Conservation (phyloP, 2,329 filamentous ascomycete genomes). For the Calonectria hongkongensis region DNA sequence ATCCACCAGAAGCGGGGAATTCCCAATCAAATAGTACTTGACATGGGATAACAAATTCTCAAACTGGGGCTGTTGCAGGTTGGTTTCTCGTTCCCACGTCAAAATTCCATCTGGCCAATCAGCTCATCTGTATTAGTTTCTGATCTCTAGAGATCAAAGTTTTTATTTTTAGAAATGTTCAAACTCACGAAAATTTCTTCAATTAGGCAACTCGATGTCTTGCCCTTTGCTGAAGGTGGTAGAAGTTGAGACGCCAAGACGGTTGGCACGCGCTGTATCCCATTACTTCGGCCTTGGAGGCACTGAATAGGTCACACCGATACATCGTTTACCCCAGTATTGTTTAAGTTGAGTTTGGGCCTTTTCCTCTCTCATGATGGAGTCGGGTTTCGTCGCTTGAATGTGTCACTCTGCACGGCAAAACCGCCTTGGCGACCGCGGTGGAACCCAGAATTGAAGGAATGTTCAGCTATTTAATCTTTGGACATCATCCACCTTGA, state of each 20-base stretch:
- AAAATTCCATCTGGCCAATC: not conserved
- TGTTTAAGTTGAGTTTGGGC: not conserved
- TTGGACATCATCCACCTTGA: not conserved
- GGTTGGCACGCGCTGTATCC: not conserved
- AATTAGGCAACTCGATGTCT: not conserved
- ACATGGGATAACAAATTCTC: not conserved
- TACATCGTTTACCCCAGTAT: not conserved
- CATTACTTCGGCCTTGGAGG: not conserved
- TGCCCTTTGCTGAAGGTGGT: not conserved
- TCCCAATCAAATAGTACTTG: not conserved
- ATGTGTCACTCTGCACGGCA: not conserved
- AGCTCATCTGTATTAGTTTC: not conserved
- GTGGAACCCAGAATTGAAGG: not conserved
- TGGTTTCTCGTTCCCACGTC: not conserved
- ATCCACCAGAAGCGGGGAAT: not conserved
- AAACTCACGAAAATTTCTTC: not conserved
- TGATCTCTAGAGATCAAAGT: not conserved
- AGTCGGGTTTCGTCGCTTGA: not conserved
- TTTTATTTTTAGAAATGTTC: slow-evolving; percentile 4
- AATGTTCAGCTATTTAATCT: not conserved
- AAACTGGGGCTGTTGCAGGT: not conserved
- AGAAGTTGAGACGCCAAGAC: slow-evolving; percentile 9
- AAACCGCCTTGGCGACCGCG: not conserved
- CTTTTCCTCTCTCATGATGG: not conserved
- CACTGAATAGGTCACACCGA: not conserved